Base-by-base conservation (phyloP, 345 rosid species). In the Aquilaria sinensis region DNA sequence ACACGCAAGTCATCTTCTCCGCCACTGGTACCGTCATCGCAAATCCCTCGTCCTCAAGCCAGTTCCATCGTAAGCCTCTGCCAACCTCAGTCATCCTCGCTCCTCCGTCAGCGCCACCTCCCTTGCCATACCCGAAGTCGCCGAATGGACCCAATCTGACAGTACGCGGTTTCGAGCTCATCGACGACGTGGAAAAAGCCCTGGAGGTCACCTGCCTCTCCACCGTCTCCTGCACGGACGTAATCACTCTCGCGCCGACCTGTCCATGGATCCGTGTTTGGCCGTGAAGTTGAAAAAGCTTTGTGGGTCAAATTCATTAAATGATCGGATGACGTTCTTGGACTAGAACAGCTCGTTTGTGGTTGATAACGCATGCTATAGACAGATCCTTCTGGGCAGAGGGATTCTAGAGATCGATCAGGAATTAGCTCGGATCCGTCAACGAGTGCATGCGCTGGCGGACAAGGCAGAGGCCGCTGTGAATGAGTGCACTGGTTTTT, bases 201-300 rank as follows among this genome's bases (percentile, higher is more conserved):
- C 66, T 91, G 32, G 96, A 88, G 59, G 61, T 72, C 0, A 71
- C 68, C 0, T 91, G 94, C 58, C 92, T 90, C 13, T 61, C 70
- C 6, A 80, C 70, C 0, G 96, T 91, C 30, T 91, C 97, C 7
- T 88, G 96, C 46, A 85, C 97, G 1, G 96, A 87, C 64, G 68
- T 71, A 43, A 60, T 89, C 56, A 65, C 89, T 9, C 65, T 85
- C 10, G 96, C 94, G 0, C 87, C 23, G 89, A 81, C 60, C 83
- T 82, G 23, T 23, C 81, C 0, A 86, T 86, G 94, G 89, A 85
- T 61, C 67, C 74, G 15, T 4, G 66, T 10, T 63, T 86, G 47
- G 79, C 66, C 3, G 58, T 73, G 6, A 75, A 67, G 72, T 78
- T 90, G 29, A 76, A 53, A 10, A 72, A 33, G 48, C 68, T 67